Conservation (phyloP, 176 grass and related monocot species). For the Carex kokanica region DNA sequence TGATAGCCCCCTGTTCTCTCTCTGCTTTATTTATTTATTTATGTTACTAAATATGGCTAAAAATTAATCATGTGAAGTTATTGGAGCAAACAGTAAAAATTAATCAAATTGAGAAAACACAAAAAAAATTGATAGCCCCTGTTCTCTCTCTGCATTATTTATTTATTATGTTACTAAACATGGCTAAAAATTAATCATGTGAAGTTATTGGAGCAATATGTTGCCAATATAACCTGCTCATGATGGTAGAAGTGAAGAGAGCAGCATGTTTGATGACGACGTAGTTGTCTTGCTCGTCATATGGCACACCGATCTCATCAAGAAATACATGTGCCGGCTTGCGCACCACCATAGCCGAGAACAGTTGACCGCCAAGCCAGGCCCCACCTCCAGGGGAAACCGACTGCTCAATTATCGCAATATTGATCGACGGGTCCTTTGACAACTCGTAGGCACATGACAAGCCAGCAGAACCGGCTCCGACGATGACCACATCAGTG, state of each 20-base stretch:
- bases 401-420: slow-evolving; percentile 86
- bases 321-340: slow-evolving; percentile 92
- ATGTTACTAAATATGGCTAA: background rate
- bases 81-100: too few species aligned
- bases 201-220: background rate
- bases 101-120: too few species aligned
- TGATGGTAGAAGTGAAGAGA: slow-evolving; percentile 91
- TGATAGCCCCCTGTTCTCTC: background rate
- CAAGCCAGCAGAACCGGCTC: slow-evolving; percentile 82
- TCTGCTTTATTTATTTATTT: background rate
- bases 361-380: slow-evolving; percentile 93
- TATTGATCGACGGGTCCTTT: slow-evolving; percentile 68
- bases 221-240: slow-evolving; percentile 43
- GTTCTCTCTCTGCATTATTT: background rate
- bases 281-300: slow-evolving; percentile 87
- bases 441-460: slow-evolving; percentile 96
- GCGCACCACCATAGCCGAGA: slow-evolving; percentile 97
- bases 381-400: slow-evolving; percentile 96
- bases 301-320: slow-evolving; percentile 66
- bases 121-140: background rate
- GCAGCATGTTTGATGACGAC: slow-evolving; percentile 85
- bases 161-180: background rate
- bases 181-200: background rate
- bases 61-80: background rate
- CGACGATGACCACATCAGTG: slow-evolving; percentile 85